A percentile compares a stretch with the other conserved stretches of the same genome.
Evolutionary conservation across 2,329 filamentous ascomycete species (phyloP).

Genomic region (Talaromyces marneffei): DNA sequence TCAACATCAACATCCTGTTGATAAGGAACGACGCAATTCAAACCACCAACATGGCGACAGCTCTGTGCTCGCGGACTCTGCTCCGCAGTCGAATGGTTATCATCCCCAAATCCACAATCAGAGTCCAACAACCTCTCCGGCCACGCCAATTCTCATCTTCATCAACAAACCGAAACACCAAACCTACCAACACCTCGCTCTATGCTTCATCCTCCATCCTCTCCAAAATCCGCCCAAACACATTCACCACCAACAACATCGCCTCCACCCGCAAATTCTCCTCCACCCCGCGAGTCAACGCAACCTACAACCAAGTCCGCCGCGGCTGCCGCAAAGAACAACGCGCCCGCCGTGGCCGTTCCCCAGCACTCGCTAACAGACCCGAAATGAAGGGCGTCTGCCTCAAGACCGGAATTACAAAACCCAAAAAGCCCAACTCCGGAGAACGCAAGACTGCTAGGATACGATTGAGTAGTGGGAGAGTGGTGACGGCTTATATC

Average conservation of each 20-base stretch:
- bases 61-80: conserved; percentile 9
- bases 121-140: not conserved
- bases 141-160: conserved; percentile 17
- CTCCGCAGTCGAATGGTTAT: not conserved
- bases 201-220: not conserved
- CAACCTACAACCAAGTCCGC: conserved; percentile 69
- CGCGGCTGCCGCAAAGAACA: conserved; percentile 73
- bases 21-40: not conserved
- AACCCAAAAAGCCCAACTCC: conserved; percentile 98
- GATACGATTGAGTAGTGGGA: conserved; percentile 80
- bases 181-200: not conserved
- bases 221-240: conserved; percentile 18
- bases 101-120: conserved; percentile 7
- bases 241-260: conserved; percentile 26
- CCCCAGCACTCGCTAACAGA: conserved; percentile 70
- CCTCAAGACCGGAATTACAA: conserved; percentile 84
- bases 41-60: conserved; percentile 4
- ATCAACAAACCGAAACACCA: conserved; percentile 25
- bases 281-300: conserved; percentile 37
- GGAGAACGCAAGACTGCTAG: conserved; percentile 93
- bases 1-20: not conserved
- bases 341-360: conserved; percentile 76
- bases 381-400: conserved; percentile 94
- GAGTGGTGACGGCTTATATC: conserved; percentile 86
- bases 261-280: conserved; percentile 16